phyloP scores from a whole-genome alignment of 495 filamentous ascomycete genomes.

The Glarea lozoyensis region DNA sequence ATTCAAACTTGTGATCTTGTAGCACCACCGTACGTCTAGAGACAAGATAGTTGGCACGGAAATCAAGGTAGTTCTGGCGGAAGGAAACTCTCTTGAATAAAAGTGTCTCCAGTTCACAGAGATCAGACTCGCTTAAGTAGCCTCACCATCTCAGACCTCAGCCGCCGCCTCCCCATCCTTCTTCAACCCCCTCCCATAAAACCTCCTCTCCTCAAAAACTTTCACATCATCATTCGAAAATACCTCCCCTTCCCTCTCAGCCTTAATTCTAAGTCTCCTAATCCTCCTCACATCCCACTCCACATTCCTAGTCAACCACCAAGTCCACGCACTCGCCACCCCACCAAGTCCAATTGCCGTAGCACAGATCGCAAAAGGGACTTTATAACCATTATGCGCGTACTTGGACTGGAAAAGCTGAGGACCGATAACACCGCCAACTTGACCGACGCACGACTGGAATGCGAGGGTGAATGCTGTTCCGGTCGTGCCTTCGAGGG shows the following conservation, averaged over 20 bases:
- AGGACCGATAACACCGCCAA: constrained; percentile 26
- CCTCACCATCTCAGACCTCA: too few species aligned
- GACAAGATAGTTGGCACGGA: too few species aligned
- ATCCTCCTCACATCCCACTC: constrained; percentile 25
- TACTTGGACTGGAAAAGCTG: constrained; percentile 27
- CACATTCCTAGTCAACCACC: constrained; percentile 26
- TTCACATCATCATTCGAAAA: constrained; percentile 20
- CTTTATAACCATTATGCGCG: constrained; percentile 25
- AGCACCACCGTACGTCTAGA: too few species aligned
- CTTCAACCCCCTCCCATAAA: constrained; percentile 1
- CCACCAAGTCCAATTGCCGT: constrained; percentile 15
- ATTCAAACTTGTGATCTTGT: too few species aligned
- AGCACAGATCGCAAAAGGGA: constrained; percentile 24
- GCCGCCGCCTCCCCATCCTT: neutral
- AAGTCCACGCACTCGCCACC: constrained; percentile 24
- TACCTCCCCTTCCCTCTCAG: constrained; percentile 18
- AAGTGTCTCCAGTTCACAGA: too few species aligned
- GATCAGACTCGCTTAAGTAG: too few species aligned
- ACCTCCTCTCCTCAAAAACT: constrained; percentile 11
- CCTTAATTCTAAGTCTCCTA: constrained; percentile 16
- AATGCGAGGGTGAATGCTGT: constrained; percentile 27
- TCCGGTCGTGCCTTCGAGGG: constrained; percentile 25
- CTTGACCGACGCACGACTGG: constrained; percentile 24
- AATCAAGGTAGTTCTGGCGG: too few species aligned
- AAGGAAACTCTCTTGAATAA: too few species aligned